Percentiles rank a stretch among this genome's conserved stretches.
Conservation (phyloP, 139 green algal genomes). For the Edaphochlamys debaryana region DNA sequence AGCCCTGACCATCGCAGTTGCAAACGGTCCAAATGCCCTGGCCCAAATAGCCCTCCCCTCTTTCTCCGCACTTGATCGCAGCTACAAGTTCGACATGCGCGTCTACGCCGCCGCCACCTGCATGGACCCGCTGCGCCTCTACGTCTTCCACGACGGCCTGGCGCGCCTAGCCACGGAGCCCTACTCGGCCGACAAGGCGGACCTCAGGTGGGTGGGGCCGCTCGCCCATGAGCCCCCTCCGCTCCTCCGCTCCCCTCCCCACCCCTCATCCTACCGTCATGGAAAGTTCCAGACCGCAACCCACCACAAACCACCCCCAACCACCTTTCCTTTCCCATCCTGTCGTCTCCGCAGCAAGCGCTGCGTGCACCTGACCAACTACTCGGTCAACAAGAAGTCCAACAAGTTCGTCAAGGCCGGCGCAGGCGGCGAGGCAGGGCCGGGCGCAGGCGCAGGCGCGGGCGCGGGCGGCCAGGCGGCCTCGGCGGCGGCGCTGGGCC, state of each 20-base stretch:
- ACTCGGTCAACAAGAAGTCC: conserved; percentile 74
- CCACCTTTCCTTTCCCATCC: not conserved
- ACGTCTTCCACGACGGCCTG: conserved; percentile 74
- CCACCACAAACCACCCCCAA: no score
- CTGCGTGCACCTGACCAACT: conserved; percentile 83
- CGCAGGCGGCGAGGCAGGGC: not conserved
- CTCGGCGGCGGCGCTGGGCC: not conserved
- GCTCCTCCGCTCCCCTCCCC: no score
- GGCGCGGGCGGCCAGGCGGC: not conserved
- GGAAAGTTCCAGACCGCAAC: no score
- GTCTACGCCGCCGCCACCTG: conserved; percentile 66
- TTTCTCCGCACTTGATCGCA: no score
- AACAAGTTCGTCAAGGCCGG: conserved; percentile 7
- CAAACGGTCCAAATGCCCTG: no score
- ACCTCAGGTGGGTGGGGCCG: conserved; percentile 55
- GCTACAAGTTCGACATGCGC: conserved; percentile 75
- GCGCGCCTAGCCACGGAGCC: conserved; percentile 75
- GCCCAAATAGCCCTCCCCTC: no score
- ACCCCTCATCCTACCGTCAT: no score
- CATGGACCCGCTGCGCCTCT: conserved; percentile 72
- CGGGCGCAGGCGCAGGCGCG: not conserved
- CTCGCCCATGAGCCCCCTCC: no score
- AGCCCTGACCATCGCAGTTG: no score
- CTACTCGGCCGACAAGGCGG: conserved; percentile 62
- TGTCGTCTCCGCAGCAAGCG: conserved; percentile 51